Conservation (phyloP, 2,329 filamentous ascomycete genomes). For the Nakataea oryzae region DNA sequence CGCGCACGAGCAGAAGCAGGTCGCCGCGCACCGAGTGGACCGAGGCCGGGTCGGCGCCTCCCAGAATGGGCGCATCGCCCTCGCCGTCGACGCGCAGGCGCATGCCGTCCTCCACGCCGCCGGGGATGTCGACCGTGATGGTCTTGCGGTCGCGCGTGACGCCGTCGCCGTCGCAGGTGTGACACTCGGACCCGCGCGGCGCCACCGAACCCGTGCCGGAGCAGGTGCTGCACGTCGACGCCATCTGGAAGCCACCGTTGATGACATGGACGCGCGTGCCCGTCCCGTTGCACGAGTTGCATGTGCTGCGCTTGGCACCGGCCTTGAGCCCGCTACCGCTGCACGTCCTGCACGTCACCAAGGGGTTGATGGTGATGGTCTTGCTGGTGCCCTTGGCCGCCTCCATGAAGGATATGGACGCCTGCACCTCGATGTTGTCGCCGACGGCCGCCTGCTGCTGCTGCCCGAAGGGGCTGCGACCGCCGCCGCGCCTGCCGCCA, state of each 20-base stretch:
- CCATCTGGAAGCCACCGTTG: slow-evolving; percentile 93
- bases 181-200: slow-evolving; percentile 73
- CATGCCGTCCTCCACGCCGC: slow-evolving; percentile 95
- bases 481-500: slow-evolving; percentile 33
- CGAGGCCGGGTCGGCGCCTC: slow-evolving; percentile 52
- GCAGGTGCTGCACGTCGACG: slow-evolving; percentile 74
- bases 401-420: slow-evolving; percentile 90
- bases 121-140: slow-evolving; percentile 83
- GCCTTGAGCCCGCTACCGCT: slow-evolving; percentile 74
- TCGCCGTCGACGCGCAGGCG: slow-evolving; percentile 73
- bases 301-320: slow-evolving; percentile 62
- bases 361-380: slow-evolving; percentile 76
- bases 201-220: slow-evolving; percentile 67
- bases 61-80: slow-evolving; percentile 76
- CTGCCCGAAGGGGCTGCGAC: slow-evolving; percentile 53
- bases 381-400: slow-evolving; percentile 85
- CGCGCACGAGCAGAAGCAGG: slow-evolving; percentile 81
- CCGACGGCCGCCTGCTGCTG: slow-evolving; percentile 72
- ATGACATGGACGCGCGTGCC: slow-evolving; percentile 82
- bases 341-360: slow-evolving; percentile 75
- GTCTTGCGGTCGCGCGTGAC: slow-evolving; percentile 76
- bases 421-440: slow-evolving; percentile 90
- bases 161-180: slow-evolving; percentile 69
- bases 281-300: slow-evolving; percentile 74
- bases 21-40: slow-evolving; percentile 67